Base-by-base conservation (phyloP, 169 alveolate genomes). In the Miamiensis avidus region DNA sequence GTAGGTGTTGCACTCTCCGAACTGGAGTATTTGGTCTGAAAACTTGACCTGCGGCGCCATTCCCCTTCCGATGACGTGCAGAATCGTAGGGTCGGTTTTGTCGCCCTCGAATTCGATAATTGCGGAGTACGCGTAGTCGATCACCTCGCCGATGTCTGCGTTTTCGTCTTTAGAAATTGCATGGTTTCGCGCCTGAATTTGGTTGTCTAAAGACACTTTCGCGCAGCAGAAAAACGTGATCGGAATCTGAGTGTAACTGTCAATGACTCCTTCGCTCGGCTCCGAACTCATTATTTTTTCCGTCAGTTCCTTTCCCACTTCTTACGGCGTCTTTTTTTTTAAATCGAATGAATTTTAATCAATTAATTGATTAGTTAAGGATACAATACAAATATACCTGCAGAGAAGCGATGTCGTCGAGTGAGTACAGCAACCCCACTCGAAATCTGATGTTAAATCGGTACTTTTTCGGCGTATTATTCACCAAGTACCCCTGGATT, bases 251-350 rank as follows among this genome's bases (percentile, higher is more conserved):
- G 95, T 85, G 81, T 95, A 95, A 6, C 96, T 92, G 27, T 91
- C 93, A 28, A 95, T 94, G 64, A 85, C 84, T 4, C 97, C 97
- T 75, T 86, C 88, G 29, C 90, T 86, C 4, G 97, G 97, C 29
- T 89, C 94, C 16, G 96, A 93, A 64, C 93, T 91, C 86, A 95
- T 88, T 27, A 95, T 95, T 91, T 96, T 91, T 82, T 95, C 96
- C 1, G 97, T 95, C 82, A 90, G 86, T 75, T 95, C 97, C 34
- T 91, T 87, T 15, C 97, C 97, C 15, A 95, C 92, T 83, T 89
- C 91, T 34, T 88, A 90, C 0, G 97, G 97, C 0, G 97, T 92
- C 69, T 49, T 31, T 82, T 28, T 26, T n/a, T n/a, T n/a, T n/a
- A n/a, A n/a, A 49, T 11, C 4, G 20, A 49, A 49, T 49, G 20